These are phyloP conservation scores for Camelina sativa DNA, from an alignment of 345 rosid species.

Conservation along the genomic window DNA sequence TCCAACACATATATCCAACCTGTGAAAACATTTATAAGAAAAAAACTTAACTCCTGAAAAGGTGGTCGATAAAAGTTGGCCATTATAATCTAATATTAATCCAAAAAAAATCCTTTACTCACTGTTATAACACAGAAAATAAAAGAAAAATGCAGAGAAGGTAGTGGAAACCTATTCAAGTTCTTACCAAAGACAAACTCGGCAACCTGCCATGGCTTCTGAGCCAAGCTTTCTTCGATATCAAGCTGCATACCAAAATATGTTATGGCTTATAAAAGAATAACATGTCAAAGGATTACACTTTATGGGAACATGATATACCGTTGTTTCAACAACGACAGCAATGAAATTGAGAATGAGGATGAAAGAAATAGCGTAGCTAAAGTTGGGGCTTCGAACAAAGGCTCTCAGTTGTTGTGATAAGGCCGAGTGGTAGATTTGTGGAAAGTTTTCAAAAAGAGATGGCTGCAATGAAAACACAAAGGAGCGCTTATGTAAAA, in stretches of 20 bases:
- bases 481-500: conserved; percentile 28
- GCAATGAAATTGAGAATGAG: conserved; percentile 82
- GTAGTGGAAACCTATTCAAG: conserved; percentile 24
- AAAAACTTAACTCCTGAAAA: conserved; percentile 27
- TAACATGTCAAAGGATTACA: conserved; percentile 5
- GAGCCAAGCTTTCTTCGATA: conserved; percentile 82
- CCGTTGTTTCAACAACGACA: conserved; percentile 93
- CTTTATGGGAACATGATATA: conserved; percentile 42
- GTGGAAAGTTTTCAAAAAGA: conserved; percentile 63
- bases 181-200: conserved; percentile 92
- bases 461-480: conserved; percentile 67
- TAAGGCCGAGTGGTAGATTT: conserved; percentile 64
- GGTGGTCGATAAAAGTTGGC: background rate
- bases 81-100: conserved; percentile 5
- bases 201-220: conserved; percentile 82
- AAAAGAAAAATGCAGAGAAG: conserved; percentile 1
- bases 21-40: conserved; percentile 44
- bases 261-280: conserved; percentile 17
- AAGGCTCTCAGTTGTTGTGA: conserved; percentile 77
- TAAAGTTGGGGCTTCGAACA: conserved; percentile 70
- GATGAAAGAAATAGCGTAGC: conserved; percentile 70
- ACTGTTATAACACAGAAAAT: background rate
- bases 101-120: background rate
- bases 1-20: conserved; percentile 98
- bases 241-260: conserved; percentile 68